These are phyloP conservation scores for Pseudoneurospora amorphoporcata DNA, from an alignment of 495 filamentous ascomycete genomes.

Conservation along the genomic window DNA sequence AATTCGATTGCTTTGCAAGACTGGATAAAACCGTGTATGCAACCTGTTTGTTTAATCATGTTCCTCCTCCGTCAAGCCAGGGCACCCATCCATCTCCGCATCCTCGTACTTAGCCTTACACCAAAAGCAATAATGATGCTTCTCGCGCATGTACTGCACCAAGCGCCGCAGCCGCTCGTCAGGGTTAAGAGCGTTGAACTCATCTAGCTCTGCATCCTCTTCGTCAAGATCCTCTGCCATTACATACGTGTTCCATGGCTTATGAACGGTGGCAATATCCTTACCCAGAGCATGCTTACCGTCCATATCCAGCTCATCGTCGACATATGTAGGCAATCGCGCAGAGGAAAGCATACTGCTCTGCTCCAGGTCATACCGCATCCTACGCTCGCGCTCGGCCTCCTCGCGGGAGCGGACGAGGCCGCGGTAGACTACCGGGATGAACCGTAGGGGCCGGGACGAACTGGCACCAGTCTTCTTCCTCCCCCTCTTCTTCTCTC, in stretches of 20 bases:
- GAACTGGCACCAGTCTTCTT: slow-evolving; percentile 32
- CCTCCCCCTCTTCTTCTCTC: slow-evolving; percentile 8
- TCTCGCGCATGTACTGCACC: slow-evolving; percentile 56
- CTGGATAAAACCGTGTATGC: background rate
- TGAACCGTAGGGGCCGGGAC: slow-evolving; percentile 39
- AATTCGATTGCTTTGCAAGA: background rate
- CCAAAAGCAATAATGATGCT: slow-evolving; percentile 87
- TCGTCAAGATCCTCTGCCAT: slow-evolving; percentile 66
- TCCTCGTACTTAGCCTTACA: slow-evolving; percentile 75
- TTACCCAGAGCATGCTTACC: slow-evolving; percentile 38
- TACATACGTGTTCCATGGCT: slow-evolving; percentile 27
- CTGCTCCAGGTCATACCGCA: slow-evolving; percentile 59
- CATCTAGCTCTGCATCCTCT: slow-evolving; percentile 78
- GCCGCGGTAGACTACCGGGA: slow-evolving; percentile 74
- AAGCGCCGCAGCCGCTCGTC: slow-evolving; percentile 54
- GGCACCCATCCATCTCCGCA: slow-evolving; percentile 73
- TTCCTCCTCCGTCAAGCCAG: slow-evolving; percentile 82
- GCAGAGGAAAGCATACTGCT: slow-evolving; percentile 29
- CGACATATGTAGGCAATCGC: slow-evolving; percentile 40
- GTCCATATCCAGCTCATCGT: slow-evolving; percentile 42
- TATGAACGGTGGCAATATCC: background rate
- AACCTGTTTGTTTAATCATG: slow-evolving; percentile 50
- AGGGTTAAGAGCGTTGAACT: slow-evolving; percentile 59
- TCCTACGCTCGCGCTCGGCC: slow-evolving; percentile 56
- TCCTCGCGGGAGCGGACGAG: slow-evolving; percentile 58